Evolutionary conservation across 805 yeast species (phyloP), one percentile per base, ranked within the genome.

Genomic region (Metschnikowia cubensis): DNA sequence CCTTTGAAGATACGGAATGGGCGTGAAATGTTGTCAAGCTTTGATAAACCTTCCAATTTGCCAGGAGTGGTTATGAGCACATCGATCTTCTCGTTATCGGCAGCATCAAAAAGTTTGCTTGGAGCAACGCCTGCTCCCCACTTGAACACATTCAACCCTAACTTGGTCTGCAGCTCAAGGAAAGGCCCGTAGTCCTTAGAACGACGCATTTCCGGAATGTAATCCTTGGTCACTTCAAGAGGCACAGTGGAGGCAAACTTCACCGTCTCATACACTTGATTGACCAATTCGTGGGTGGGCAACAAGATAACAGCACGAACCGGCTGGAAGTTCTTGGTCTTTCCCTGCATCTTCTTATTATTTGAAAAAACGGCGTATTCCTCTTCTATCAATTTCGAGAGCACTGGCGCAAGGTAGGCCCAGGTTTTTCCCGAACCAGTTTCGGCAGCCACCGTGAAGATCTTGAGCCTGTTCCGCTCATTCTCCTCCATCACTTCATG

Each of bases 361-460:
- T 48, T 51, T 18, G 56, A 55, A 53, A 60, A 70, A 2, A 59
- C 42, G 6, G 58, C 59, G 11, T 65, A 51, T 50, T 84, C 83
- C 45, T 79, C 81, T 50, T 84, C 83, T 52, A 82, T 79, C 54
- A 91, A 66, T 54, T 80, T 81, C 43, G 89, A 85, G 35, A 91
- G 55, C 34, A 92, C 54, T 0, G 96, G 91, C 0, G 87, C 82
- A 52, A 94, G 63, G 61, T 91, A 92, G 0, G 97, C 90, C 83
- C 96, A 83, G 0, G 99, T 92, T 63, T 92, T 92, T 7, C 99
- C 99, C 0, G 96, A 86, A 0, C 99, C 99, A 0, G 99, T 92
- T 64, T 94, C 98, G 2, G 97, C 96, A 0, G 98, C 97, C 48
- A 92, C 67, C 2, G 94, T 81, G 71, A 81, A 89, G 0, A 84